Evolutionary conservation across 2,329 filamentous ascomycete genomes (phyloP).

Genomic region (Xylaria sp.): DNA sequence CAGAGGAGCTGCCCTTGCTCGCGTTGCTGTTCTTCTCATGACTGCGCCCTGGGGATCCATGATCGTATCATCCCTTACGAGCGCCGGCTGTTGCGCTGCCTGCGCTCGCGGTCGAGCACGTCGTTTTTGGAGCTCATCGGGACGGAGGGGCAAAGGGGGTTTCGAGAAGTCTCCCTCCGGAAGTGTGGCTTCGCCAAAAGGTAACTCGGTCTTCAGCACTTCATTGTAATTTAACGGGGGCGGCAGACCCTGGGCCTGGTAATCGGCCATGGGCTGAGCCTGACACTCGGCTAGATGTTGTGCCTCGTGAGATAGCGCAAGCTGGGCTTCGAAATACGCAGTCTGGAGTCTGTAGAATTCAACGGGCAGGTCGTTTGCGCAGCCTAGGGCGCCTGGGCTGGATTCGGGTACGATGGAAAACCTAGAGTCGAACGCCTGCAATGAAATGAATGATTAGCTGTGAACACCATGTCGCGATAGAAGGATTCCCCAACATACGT

Average conservation of each 20-base stretch:
- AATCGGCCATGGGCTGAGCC: no score
- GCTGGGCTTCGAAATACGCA: not conserved
- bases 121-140: not conserved
- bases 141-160: no score
- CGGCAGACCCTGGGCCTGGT: not conserved
- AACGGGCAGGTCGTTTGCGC: not conserved
- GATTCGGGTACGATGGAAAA: no score
- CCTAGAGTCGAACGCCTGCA: not conserved
- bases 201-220: not conserved
- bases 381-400: not conserved
- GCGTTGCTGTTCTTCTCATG: not conserved
- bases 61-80: not conserved
- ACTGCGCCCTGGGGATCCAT: not conserved
- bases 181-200: not conserved
- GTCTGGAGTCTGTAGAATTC: not conserved
- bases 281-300: not conserved
- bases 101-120: no score
- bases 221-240: not conserved
- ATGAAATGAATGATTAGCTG: not conserved
- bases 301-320: not conserved
- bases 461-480: no score
- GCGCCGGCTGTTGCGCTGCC: no score
- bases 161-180: not conserved
- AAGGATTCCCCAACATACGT: not conserved
- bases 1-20: not conserved